A percentile compares a stretch with the other conserved stretches of the same genome.
Conservation (phyloP, 2,329 filamentous ascomycete genomes). For the Alternaria sp. region DNA sequence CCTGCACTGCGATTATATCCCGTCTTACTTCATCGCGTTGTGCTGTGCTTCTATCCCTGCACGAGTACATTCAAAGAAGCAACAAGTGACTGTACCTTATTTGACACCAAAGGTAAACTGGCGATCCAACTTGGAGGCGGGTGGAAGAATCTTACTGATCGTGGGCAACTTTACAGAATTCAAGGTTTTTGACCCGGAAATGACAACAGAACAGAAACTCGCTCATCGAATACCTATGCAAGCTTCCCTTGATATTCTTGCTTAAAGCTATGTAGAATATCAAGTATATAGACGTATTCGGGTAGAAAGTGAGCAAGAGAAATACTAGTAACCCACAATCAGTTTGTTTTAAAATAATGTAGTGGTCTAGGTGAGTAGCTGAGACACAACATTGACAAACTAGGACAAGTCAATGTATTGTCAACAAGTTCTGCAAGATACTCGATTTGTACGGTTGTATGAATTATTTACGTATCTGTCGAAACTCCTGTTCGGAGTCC, state of each 20-base stretch:
- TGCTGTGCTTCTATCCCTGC: not conserved
- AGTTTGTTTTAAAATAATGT: not conserved
- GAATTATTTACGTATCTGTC: not conserved
- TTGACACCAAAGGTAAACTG: not conserved
- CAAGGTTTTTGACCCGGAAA: not conserved
- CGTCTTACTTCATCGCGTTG: not conserved
- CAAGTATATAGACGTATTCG: not conserved
- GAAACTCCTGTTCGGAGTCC: not conserved
- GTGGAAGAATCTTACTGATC: not conserved
- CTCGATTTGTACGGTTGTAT: not conserved
- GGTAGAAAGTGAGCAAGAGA: fast-evolving
- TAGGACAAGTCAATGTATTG: not conserved
- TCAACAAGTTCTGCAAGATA: not conserved
- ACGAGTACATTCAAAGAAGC: not conserved
- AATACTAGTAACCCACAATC: not conserved
- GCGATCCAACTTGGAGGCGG: not conserved
- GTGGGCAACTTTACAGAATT: not conserved
- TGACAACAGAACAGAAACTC: not conserved
- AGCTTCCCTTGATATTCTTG: fast-evolving
- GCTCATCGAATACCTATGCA: not conserved
- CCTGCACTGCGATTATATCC: not conserved
- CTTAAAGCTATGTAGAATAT: not conserved
- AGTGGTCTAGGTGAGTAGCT: fast-evolving
- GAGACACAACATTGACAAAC: not conserved
- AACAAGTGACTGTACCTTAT: not conserved